Conservation (phyloP, 208 protist genomes). For the Naegleria gruberi region DNA sequence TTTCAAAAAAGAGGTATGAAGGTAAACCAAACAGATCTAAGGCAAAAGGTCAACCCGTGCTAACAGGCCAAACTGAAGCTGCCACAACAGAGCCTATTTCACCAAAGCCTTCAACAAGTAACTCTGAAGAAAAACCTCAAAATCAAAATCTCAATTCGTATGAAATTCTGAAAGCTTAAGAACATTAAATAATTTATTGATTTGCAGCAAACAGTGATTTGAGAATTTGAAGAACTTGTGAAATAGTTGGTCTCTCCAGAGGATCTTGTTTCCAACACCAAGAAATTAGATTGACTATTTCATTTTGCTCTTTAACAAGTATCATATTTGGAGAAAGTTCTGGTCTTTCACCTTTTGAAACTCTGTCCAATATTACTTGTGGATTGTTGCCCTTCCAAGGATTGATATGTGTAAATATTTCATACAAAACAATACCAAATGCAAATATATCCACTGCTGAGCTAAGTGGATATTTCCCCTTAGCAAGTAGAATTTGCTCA, state of each 20-base stretch:
- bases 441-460: not conserved
- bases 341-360: not conserved
- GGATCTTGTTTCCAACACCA: not conserved
- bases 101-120: too few relatives aligned
- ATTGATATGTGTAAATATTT: not conserved
- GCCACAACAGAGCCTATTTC: too few relatives aligned
- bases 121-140: too few relatives aligned
- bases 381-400: not conserved
- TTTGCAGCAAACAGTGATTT: too few relatives aligned
- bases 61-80: too few relatives aligned
- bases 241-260: not conserved
- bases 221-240: not conserved
- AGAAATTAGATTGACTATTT: not conserved
- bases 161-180: too few relatives aligned
- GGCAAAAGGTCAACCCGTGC: too few relatives aligned
- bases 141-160: too few relatives aligned
- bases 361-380: not conserved
- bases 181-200: too few relatives aligned
- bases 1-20: too few relatives aligned
- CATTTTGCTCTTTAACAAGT: not conserved
- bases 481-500: not conserved
- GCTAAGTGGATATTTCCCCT: not conserved
- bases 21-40: too few relatives aligned
- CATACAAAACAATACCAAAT: not conserved
- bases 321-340: not conserved